Evolutionary conservation across 2,329 filamentous ascomycete species (phyloP), one percentile per base, ranked within the genome.

Genomic region (Didymella pomorum): DNA sequence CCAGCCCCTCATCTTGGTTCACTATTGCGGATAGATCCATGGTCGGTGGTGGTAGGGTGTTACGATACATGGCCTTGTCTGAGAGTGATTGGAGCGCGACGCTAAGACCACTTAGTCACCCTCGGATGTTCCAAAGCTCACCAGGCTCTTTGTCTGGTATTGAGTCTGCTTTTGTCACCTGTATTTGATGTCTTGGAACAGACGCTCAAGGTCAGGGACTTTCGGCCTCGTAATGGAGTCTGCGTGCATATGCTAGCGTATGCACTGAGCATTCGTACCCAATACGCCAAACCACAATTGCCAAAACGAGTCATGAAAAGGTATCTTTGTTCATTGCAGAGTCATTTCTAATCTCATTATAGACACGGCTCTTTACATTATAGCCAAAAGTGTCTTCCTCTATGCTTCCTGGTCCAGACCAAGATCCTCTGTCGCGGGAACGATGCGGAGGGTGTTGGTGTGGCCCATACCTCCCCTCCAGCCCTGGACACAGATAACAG

Each of bases 401-500:
- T 67, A 82, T 64, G 80, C 79, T 56, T 81, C 76, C 70, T 76
- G 75, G 63, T 82, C 79, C 56, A 84, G 69, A 46, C 82, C 82
- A 62, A 84, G 74, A 67, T 83, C 80, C 61, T 82, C 79, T 65
- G 78, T 73, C 31, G 82, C 82, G 20, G 80, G 80, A 35, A 84
- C 82, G 46, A 84, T 81, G 67, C 82, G 82, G 52, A 84, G 74
- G 31, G 92, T 95, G 84, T 95, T 96, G 77, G 92, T 96, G 84
- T 95, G 91, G 71, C 92, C 91, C 88, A 93, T 92, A 70, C 92
- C 92, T 72, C 92, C 92, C 83, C 92, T 90, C 91, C 91, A 96
- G 81, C 91, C 91, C 81, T 96, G 92, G 37, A 96, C 91, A 68
- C 93, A 92, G 62, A 95, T 86, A 55, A 95, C 87, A 29, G 87